Evolutionary conservation across 2,329 filamentous ascomycete genomes (phyloP).

Genomic region (Phialemonium atrogriseum): DNA sequence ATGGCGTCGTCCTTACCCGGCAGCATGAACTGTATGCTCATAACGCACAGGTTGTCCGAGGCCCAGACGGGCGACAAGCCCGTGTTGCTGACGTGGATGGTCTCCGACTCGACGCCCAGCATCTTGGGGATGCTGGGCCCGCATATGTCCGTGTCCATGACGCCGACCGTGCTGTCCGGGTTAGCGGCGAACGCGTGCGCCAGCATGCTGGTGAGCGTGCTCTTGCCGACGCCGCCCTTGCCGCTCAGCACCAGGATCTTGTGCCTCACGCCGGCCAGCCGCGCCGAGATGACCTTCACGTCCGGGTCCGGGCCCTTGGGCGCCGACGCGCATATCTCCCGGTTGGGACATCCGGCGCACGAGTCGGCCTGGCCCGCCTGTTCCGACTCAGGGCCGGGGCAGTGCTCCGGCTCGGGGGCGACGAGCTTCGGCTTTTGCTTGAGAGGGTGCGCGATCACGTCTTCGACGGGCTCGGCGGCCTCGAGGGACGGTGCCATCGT

Average conservation of each 20-base stretch:
- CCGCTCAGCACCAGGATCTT: slow-evolving; percentile 90
- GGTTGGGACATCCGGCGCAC: slow-evolving; percentile 92
- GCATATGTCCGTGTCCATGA: slow-evolving; percentile 98
- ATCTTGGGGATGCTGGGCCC: slow-evolving; percentile 96
- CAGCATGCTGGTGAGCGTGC: slow-evolving; percentile 82
- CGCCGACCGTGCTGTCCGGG: slow-evolving; percentile 69
- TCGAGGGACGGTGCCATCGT: slow-evolving; percentile 77
- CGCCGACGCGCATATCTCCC: slow-evolving; percentile 86
- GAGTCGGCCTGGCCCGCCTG: slow-evolving; percentile 65
- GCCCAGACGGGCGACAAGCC: slow-evolving; percentile 98
- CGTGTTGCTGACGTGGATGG: slow-evolving; percentile 78
- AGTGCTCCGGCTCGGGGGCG: slow-evolving; percentile 94
- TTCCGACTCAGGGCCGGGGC: slow-evolving; percentile 79
- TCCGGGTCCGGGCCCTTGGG: slow-evolving; percentile 95
- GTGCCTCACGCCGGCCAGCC: slow-evolving; percentile 74
- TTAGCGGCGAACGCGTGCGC: slow-evolving; percentile 84
- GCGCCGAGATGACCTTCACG: slow-evolving; percentile 76
- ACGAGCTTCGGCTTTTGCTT: slow-evolving; percentile 78
- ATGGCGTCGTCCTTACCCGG: slow-evolving; percentile 89
- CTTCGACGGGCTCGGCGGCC: slow-evolving; percentile 55
- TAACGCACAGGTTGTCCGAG: slow-evolving; percentile 84
- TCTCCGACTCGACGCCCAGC: slow-evolving; percentile 94
- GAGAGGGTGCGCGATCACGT: slow-evolving; percentile 67
- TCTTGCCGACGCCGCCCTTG: slow-evolving; percentile 96
- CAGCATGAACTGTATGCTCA: slow-evolving; percentile 98